A percentile compares a stretch with the other conserved stretches of the same genome.
phyloP scores from a whole-genome alignment of 306 rosid genomes.

The Gillenia trifoliata region DNA sequence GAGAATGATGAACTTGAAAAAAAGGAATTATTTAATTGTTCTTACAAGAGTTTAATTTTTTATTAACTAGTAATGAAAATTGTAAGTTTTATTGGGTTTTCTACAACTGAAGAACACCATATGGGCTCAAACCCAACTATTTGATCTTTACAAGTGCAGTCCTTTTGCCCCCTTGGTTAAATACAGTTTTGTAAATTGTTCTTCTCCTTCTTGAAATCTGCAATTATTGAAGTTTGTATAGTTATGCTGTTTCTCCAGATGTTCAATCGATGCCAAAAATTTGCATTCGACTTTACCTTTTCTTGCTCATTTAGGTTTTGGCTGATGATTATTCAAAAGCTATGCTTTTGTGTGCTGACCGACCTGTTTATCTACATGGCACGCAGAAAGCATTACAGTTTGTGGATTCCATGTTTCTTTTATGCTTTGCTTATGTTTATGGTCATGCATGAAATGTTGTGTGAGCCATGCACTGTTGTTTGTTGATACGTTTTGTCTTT shows the following conservation, averaged over 20 bases:
- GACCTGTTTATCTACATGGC: slow-evolving; percentile 72
- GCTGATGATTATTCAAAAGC: slow-evolving; percentile 84
- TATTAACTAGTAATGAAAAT: neutral
- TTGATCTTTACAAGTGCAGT: neutral
- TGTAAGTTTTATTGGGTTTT: neutral
- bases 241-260: neutral
- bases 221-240: neutral
- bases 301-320: slow-evolving; percentile 49
- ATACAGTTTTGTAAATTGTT: neutral
- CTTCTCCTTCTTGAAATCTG: neutral
- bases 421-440: neutral
- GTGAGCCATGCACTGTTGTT: too few relatives aligned
- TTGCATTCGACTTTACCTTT: slow-evolving; percentile 14
- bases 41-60: neutral
- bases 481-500: too few relatives aligned
- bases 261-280: neutral
- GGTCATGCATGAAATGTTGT: neutral
- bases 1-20: neutral
- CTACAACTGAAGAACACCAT: neutral
- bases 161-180: neutral
- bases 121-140: neutral
- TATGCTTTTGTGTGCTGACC: slow-evolving; percentile 94
- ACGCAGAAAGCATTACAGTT: slow-evolving; percentile 78
- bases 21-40: neutral
- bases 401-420: slow-evolving; percentile 79